Evolutionary conservation across 352 stramenopile genomes (phyloP).

Genomic region (Phytophthora niederhauseri): DNA sequence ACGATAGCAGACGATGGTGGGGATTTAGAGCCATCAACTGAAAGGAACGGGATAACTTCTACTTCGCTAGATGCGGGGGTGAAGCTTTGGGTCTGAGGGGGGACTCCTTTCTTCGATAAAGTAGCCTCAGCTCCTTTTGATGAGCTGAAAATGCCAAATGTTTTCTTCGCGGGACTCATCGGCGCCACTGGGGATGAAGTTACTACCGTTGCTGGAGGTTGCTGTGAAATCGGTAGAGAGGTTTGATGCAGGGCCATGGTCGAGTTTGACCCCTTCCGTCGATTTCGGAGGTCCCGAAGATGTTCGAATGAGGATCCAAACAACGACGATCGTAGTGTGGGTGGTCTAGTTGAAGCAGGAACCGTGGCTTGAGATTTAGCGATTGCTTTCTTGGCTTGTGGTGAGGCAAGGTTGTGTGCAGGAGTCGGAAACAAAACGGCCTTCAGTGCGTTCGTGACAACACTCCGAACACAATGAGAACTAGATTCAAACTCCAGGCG

Average conservation of each 20-base stretch:
- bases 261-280: conserved; percentile 12
- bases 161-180: conserved; percentile 30
- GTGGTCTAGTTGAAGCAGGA: neutral
- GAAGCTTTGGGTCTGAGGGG: neutral
- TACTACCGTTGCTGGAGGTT: neutral
- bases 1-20: neutral
- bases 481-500: conserved; percentile 40
- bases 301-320: conserved; percentile 35
- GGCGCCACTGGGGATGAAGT: neutral
- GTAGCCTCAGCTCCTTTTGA: neutral
- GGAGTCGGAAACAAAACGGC: conserved; percentile 31
- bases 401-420: neutral
- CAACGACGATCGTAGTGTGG: conserved; percentile 23
- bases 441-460: conserved; percentile 19
- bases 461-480: conserved; percentile 25
- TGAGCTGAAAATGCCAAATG: conserved; percentile 23
- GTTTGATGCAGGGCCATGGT: conserved; percentile 16
- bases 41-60: conserved; percentile 13
- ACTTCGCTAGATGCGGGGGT: neutral
- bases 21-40: neutral
- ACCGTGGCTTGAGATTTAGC: conserved; percentile 4
- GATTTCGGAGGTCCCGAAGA: conserved; percentile 17
- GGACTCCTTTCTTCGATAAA: neutral
- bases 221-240: conserved; percentile 9
- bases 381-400: conserved; percentile 13